Base-by-base conservation (phyloP, 345 rosid species). In the Rhodamnia argentea region DNA sequence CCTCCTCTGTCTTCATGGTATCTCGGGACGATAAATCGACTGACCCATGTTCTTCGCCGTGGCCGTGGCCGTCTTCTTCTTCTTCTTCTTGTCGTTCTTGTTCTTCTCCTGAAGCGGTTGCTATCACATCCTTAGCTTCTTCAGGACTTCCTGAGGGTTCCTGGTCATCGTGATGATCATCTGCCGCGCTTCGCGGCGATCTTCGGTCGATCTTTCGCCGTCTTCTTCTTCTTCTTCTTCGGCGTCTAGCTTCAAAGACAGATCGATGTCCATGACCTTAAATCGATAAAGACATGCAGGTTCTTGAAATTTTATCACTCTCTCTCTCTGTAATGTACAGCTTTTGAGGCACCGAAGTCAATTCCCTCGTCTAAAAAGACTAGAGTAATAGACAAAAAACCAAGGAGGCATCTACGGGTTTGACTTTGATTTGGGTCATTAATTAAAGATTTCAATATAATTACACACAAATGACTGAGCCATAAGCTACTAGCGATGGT, bases 261-360 rank as follows among this genome's bases (percentile, higher is more conserved):
- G 92, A 90, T 91, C 93, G 59, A 87, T 89, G 81, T 90, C 91
- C 93, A 91, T 89, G 81, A 37, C 81, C 83, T 16, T 60, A 27
- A 24, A 54, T 50, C 29, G 84, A 52, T n/a, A 22, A n/a, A 74
- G 42, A 62, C 8, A 59, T 18, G 81, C 81, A 18, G 81, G 26
- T 22, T 70, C 81, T 37, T 37, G 81, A 70, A 70, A 70, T 70
- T 18, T 70, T 18, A 18, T 70, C 81, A 1, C 26, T 55, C 58
- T 82, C 26, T 55, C 58, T 82, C 52, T 56, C 23, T n/a, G 7
- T 24, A 51, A 11, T 59, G 27, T 86, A 91, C 90, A 87, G 88
- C 92, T 91, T 92, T 93, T 90, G 92, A 90, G 93, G 93, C 90
- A 90, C 94, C 89, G 86, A 92, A 91, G 93, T 93, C 96, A 91